Evolutionary conservation across 2,329 filamentous ascomycete species (phyloP).

Genomic region (Endothia cerciana): DNA sequence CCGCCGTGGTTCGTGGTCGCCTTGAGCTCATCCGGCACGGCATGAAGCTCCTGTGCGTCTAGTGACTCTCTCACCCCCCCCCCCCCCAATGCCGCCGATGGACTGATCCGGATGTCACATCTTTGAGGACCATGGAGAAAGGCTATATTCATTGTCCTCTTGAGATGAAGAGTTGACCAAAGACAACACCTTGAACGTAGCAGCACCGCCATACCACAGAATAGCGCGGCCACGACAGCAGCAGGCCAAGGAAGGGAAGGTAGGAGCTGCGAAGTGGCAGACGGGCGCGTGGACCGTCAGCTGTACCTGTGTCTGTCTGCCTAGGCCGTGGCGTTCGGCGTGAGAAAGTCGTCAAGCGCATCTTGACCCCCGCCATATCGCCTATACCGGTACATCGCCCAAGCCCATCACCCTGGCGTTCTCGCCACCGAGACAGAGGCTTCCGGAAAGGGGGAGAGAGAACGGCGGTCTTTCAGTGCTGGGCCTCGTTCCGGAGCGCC

Average conservation of each 20-base stretch:
- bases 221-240: slow-evolving; percentile 6
- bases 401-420: not conserved
- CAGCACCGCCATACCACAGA: not conserved
- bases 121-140: slow-evolving; percentile 13
- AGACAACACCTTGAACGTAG: not conserved
- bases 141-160: slow-evolving; percentile 8
- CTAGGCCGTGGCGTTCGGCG: not conserved
- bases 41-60: slow-evolving; percentile 19
- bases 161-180: slow-evolving; percentile 11
- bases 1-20: not conserved
- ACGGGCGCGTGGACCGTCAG: slow-evolving; percentile 7
- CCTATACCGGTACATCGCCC: not conserved
- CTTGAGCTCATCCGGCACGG: slow-evolving; percentile 6
- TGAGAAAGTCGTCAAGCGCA: slow-evolving; percentile 7
- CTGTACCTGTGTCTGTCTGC: slow-evolving; percentile 15
- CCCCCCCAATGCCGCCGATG: not conserved
- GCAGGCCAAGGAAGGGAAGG: slow-evolving; percentile 5
- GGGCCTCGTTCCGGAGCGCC: slow-evolving; percentile 8
- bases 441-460: not conserved
- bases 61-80: slow-evolving; percentile 11
- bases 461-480: slow-evolving; percentile 1
- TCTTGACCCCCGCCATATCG: slow-evolving; percentile 9
- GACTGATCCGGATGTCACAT: slow-evolving; percentile 5
- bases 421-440: not conserved
- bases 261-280: slow-evolving; percentile 14